phyloP scores from a whole-genome alignment of 78 protist species.

The Dictyostelium citrinum region DNA sequence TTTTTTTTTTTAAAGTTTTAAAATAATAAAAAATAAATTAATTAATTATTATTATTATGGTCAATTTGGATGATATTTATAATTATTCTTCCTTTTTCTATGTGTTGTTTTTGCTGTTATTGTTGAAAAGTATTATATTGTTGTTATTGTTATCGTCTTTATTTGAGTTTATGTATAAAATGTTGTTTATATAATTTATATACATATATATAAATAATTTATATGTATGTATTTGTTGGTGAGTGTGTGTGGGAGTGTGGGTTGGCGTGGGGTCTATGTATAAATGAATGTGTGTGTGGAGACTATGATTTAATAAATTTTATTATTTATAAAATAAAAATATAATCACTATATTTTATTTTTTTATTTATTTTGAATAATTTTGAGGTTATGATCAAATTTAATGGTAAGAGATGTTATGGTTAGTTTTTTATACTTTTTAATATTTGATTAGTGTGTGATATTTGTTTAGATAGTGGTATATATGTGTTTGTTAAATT shows the following conservation, averaged over 20 bases:
- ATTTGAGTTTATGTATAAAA: not conserved
- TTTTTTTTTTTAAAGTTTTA: not conserved
- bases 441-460: not conserved
- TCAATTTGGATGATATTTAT: not conserved
- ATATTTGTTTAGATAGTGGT: not conserved
- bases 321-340: not conserved
- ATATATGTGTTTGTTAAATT: not conserved
- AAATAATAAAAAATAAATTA: not conserved
- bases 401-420: not conserved
- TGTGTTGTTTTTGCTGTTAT: not conserved
- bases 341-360: not conserved
- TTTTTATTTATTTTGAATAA: not conserved
- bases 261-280: not conserved
- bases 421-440: not conserved
- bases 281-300: not conserved
- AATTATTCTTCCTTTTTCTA: not conserved
- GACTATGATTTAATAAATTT: not conserved
- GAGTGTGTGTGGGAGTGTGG: not conserved
- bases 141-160: not conserved
- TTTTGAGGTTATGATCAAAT: not conserved
- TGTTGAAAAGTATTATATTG: not conserved
- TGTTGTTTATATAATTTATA: not conserved
- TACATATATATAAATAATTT: not conserved
- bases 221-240: not conserved
- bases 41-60: conserved; percentile 1